Evolutionary conservation across 225 moss, liverwort and hornwort genomes (phyloP), one percentile per base, ranked within the genome.

Genomic region (Pseudoscleropodium purum): DNA sequence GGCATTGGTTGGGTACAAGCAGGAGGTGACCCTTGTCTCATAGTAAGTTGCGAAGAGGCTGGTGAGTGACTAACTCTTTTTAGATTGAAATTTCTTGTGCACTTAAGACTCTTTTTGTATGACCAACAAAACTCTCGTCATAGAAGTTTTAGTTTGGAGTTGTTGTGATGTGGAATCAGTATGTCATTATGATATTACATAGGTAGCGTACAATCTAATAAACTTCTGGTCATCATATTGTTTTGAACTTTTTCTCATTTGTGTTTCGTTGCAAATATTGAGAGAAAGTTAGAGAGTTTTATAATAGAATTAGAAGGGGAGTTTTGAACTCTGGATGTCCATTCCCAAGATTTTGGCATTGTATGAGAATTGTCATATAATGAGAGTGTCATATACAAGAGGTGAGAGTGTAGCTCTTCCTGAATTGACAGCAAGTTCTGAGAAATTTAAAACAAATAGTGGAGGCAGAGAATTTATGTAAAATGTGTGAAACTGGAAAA

Each of bases 21-120:
- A 97, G 69, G 99, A 99, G 86, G 64, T 96, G n/a, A 96, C 90
- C 87, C 96, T 96, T 63, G 95, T 96, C 66, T 95, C 97, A 54
- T 91, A 92, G 85, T 92, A 93, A 41, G 86, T 88, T 69, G 99
- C 94, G 31, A 99, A 96, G 90, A 92, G 96, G 88, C 92, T 99
- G 95, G 98, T 98, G 89, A 93, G 95, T 89, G 79, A 43, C 33
- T 16, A n/a, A n/a, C 62, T 6, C 68, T 75, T 34, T 21, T 14
- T 63, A 21, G 34, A 33, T 25, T 82, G 30, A 43, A 19, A 31
- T 74, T 51, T 59, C 14, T 12, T 79, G 26, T 82, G 69, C n/a
- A n/a, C 47, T 51, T 18, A 8, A 4, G 30, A 11, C n/a, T 47
- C 13, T 74, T 82, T 59, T 49, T 7, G 18, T 62, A 41, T 73